phyloP scores from a whole-genome alignment of 768 basidiomycete species.

The Paxillus involutus region DNA sequence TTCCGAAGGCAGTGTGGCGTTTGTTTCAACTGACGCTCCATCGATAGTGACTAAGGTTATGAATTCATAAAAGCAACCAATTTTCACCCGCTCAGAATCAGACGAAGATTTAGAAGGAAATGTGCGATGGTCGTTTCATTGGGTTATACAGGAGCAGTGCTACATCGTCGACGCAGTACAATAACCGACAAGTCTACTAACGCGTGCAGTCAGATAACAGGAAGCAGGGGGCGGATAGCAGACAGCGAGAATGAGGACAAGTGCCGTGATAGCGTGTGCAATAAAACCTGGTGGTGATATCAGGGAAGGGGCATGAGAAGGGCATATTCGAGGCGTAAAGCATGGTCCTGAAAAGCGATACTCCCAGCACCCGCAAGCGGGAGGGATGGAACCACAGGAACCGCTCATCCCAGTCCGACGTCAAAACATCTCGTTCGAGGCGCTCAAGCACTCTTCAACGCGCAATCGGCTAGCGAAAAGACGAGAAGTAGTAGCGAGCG shows the following conservation, averaged over 20 bases:
- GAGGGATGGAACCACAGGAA: slow-evolving; percentile 8
- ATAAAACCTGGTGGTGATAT: slow-evolving; percentile 18
- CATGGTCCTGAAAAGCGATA: slow-evolving; percentile 8
- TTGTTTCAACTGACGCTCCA: not conserved
- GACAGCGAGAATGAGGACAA: slow-evolving; percentile 14
- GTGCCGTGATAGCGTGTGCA: slow-evolving; percentile 15
- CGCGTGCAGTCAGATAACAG: slow-evolving; percentile 22
- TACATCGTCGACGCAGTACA: slow-evolving; percentile 33
- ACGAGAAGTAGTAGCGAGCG: slow-evolving; percentile 24
- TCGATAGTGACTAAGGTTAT: not conserved
- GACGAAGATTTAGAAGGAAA: not conserved
- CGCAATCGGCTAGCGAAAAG: slow-evolving; percentile 39
- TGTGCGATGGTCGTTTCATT: slow-evolving; percentile 24
- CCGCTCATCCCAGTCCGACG: slow-evolving; percentile 12
- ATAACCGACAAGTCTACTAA: slow-evolving; percentile 1
- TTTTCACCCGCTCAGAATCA: not conserved
- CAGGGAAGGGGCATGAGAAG: slow-evolving; percentile 24
- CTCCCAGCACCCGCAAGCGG: slow-evolving; percentile 29
- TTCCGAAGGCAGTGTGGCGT: no score
- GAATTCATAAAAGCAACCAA: not conserved
- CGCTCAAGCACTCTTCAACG: slow-evolving; percentile 25
- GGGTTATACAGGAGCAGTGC: slow-evolving; percentile 25
- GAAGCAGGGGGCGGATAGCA: slow-evolving; percentile 20
- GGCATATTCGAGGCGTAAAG: slow-evolving; percentile 26
- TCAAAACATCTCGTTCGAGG: slow-evolving; percentile 13